Base-by-base conservation (phyloP, 208 protist genomes). In the Herpetomonas tarakana region DNA sequence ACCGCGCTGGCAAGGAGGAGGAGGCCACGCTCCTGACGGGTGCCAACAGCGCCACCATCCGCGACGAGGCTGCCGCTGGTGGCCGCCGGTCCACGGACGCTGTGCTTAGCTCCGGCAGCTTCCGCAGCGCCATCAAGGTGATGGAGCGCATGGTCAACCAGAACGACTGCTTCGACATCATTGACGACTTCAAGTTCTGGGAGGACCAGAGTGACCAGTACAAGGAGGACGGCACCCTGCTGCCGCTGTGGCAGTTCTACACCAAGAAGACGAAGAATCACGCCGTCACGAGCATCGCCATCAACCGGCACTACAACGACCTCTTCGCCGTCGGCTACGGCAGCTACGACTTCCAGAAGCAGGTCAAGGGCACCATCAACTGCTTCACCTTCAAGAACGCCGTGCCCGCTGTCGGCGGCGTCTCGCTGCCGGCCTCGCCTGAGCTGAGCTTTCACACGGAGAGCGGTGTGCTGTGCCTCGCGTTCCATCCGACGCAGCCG, bases 101-200 rank as follows among this genome's bases (percentile, higher is more conserved):
- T 50, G 67, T 97, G 19, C 54, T 96, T 27, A 60, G 64, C n/a
- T 89, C 81, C 9, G 59, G 44, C 3, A 30, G 58, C 35, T 97
- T 94, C 52, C 52, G 29, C 22, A 68, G 75, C 21, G 83, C 90
- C 0, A 67, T 97, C 25, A 87, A 93, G 64, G 85, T 98, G 55
- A 83, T 98, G 75, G 97, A 99, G 81, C 87, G 98, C 24, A 98
- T 99, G 96, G 90, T 98, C 22, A 98, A 98, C 67, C 97, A 98
- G 71, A 99, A 99, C 83, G 92, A 93, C 59, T 97, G 83, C 62
- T 77, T 97, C 62, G 97, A 98, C 69, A 97, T 98, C 60, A 88
- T 96, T 39, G 86, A 98, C 49, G 98, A 99, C 82, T 99, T 95
- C 79, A 96, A 96, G 72, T 99, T 93, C 79, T 98, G 94, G 93